Evolutionary conservation across 2,329 filamentous ascomycete species (phyloP).

Genomic region (Xylariales sp.): DNA sequence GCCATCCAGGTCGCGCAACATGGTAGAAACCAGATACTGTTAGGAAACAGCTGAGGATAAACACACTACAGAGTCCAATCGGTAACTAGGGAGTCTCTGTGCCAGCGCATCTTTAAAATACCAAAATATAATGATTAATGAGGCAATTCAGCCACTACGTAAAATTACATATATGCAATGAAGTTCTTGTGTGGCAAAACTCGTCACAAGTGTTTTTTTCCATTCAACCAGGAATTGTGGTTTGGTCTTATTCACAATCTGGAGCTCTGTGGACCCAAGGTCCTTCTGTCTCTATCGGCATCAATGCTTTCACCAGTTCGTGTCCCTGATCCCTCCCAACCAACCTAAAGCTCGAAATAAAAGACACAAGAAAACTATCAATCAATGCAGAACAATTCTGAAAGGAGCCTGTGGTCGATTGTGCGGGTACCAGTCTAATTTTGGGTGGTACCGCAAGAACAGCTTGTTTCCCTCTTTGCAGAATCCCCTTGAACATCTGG

Average conservation of each 20-base stretch:
- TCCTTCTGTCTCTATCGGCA: slow-evolving; percentile 16
- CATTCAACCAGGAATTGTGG: slow-evolving; percentile 9
- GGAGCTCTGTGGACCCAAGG: slow-evolving; percentile 13
- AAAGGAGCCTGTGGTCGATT: slow-evolving; percentile 25
- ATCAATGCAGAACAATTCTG: slow-evolving; percentile 27
- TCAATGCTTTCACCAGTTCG: background rate
- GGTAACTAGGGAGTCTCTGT: no score
- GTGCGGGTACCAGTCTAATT: slow-evolving; percentile 28
- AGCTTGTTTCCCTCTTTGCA: no score
- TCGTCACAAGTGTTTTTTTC: no score
- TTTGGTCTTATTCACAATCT: slow-evolving; percentile 13
- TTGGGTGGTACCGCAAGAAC: slow-evolving; percentile 11
- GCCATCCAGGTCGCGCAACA: no score
- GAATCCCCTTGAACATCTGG: no score
- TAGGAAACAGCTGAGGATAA: no score
- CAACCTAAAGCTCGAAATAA: slow-evolving; percentile 20
- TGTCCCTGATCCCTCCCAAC: slow-evolving; percentile 3
- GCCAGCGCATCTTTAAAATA: no score
- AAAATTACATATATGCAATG: slow-evolving; percentile 19
- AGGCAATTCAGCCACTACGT: slow-evolving; percentile 13
- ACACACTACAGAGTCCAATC: no score
- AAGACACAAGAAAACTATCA: slow-evolving; percentile 26
- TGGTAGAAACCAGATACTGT: no score
- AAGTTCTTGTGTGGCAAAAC: no score
- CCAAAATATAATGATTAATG: no score